phyloP scores from a whole-genome alignment of 495 filamentous ascomycete species.

The Elasticomyces elasticus region DNA sequence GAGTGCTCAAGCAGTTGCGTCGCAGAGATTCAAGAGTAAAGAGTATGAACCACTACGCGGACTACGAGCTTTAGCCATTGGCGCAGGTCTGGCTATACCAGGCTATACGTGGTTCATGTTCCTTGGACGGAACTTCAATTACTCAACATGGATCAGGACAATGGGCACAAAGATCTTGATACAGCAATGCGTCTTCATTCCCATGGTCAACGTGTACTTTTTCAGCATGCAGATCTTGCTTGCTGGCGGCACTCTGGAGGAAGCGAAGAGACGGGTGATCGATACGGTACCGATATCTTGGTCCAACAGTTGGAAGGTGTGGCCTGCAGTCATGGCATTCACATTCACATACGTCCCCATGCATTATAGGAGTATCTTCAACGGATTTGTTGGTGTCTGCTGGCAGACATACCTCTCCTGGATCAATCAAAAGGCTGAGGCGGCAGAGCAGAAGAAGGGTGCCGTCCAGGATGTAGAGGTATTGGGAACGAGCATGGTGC shows the following conservation, averaged over 20 bases:
- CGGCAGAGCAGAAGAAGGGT: slow-evolving; percentile 16
- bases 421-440: slow-evolving; percentile 55
- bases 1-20: slow-evolving; percentile 49
- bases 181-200: slow-evolving; percentile 74
- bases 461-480: background rate
- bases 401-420: slow-evolving; percentile 87
- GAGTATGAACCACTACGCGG: slow-evolving; percentile 61
- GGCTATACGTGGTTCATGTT: slow-evolving; percentile 78
- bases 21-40: slow-evolving; percentile 19
- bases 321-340: slow-evolving; percentile 80
- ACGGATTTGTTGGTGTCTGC: slow-evolving; percentile 64
- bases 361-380: slow-evolving; percentile 69
- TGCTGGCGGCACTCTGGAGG: slow-evolving; percentile 46
- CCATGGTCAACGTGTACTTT: slow-evolving; percentile 82
- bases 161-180: slow-evolving; percentile 65
- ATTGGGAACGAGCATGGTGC: background rate
- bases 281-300: slow-evolving; percentile 67
- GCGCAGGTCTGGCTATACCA: slow-evolving; percentile 60
- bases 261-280: slow-evolving; percentile 59
- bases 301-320: slow-evolving; percentile 73
- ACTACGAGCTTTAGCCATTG: slow-evolving; percentile 59
- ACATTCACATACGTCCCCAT: slow-evolving; percentile 74
- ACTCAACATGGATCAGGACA: slow-evolving; percentile 57
- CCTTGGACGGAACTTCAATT: slow-evolving; percentile 71
- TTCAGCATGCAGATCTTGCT: slow-evolving; percentile 70